These are phyloP conservation scores for Begonia fuchsioides DNA, from an alignment of 306 rosid species.

Conservation along the genomic window DNA sequence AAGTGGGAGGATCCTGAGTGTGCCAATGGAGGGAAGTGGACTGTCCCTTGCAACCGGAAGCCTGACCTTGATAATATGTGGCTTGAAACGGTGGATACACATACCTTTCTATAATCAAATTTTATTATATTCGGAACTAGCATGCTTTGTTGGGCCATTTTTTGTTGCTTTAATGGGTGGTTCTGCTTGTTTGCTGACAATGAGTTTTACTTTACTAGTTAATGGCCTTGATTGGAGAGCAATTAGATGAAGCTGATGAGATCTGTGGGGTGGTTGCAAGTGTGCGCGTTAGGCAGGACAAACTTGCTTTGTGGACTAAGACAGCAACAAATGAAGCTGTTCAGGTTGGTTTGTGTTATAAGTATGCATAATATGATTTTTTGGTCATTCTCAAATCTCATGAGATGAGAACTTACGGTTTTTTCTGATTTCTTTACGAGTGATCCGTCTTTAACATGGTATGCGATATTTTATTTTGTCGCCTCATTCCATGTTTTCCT, in stretches of 20 bases:
- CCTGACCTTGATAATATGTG: constrained; percentile 65
- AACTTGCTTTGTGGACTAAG: constrained; percentile 84
- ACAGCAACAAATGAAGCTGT: constrained; percentile 88
- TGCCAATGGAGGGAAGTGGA: constrained; percentile 95
- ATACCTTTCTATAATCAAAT: no score
- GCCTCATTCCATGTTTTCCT: no score
- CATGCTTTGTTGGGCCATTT: background rate
- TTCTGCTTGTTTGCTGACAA: background rate
- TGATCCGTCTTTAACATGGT: no score
- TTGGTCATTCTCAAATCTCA: no score
- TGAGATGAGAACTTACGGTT: no score
- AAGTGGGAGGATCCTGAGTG: constrained; percentile 99
- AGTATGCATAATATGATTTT: no score
- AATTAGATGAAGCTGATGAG: constrained; percentile 78
- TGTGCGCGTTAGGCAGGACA: constrained; percentile 89
- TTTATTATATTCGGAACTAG: no score
- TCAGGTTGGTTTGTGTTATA: constrained; percentile 35
- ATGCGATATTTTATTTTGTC: no score
- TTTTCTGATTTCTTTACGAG: no score
- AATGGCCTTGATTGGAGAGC: constrained; percentile 96
- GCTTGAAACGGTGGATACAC: constrained; percentile 72
- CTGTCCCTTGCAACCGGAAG: constrained; percentile 40
- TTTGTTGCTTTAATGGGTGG: background rate
- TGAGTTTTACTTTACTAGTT: constrained; percentile 25
- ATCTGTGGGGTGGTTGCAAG: constrained; percentile 94